These are phyloP conservation scores for Leishmania lainsoni DNA, from an alignment of 208 protist genomes.

Conservation along the genomic window DNA sequence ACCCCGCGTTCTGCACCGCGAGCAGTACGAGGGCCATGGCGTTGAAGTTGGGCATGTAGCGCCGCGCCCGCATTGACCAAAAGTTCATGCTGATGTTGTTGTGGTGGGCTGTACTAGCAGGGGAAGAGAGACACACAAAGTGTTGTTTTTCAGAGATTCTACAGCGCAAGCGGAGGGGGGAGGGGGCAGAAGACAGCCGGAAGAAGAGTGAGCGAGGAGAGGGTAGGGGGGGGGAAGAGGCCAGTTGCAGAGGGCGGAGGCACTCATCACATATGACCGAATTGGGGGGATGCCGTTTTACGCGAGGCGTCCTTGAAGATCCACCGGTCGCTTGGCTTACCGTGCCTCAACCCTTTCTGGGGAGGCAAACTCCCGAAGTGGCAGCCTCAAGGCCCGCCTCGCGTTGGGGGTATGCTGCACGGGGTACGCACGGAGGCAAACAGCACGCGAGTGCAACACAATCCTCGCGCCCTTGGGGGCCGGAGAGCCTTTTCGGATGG, in stretches of 20 bases:
- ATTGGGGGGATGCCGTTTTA: neutral
- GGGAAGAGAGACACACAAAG: neutral
- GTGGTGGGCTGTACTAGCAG: neutral
- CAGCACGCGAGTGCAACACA: too few species aligned
- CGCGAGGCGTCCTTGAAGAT: neutral
- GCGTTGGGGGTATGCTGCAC: neutral
- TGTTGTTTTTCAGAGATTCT: neutral
- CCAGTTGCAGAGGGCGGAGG: neutral
- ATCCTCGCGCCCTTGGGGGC: too few species aligned
- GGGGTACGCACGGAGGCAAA: too few species aligned
- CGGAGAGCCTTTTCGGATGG: too few species aligned
- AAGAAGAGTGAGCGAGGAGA: neutral
- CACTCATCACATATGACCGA: neutral
- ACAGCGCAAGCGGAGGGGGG: neutral
- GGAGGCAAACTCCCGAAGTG: neutral
- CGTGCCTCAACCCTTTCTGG: neutral
- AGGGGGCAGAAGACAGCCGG: neutral
- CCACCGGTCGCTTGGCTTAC: neutral
- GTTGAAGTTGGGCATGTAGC: slow-evolving; percentile 14
- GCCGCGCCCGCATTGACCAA: neutral
- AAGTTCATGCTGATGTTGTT: neutral
- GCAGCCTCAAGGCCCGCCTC: neutral
- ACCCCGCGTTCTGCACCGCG: slow-evolving; percentile 25
- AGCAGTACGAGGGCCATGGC: slow-evolving; percentile 11
- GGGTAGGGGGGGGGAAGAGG: neutral